Evolutionary conservation across 1,284 basidiomycete genomes (phyloP), one percentile per base, ranked within the genome.

Genomic region (Amylostereum areolatum): DNA sequence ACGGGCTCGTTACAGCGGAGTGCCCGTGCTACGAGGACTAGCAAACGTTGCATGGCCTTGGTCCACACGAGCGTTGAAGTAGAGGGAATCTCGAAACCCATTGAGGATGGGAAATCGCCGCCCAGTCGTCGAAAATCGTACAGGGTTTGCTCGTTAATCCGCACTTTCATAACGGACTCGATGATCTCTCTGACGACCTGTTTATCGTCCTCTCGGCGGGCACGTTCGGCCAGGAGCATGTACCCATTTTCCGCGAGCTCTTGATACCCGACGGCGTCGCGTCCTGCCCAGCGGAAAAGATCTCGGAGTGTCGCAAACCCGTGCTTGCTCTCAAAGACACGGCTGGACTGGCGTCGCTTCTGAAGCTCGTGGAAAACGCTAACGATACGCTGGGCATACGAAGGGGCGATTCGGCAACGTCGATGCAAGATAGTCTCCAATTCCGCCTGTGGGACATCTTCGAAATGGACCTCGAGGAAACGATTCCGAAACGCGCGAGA

Each of bases 381-480:
- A 42, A 99, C 96, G 52, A 99, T 97, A 54, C 83, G 83, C 58
- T 87, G 84, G 4, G 91, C 92, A 62, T 97, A 96, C 0, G 92
- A 92, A 0, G 93, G 94, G 1, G 95, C 91, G 52, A 97, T 97
- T 39, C 78, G 81, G 64, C 92, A 94, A 47, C 92, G 78, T 61
- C 93, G 85, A 59, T 87, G 92, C 9, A 98, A 71, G 57, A 99
- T 99, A 1, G 85, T 89, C 69, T 98, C 92, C 32, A 99, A 74
- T 66, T 99, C 97, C 11, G 77, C 77, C 65, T 96, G 90, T 0
- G 97, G 97, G 0, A 99, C 96, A 58, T 99, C 97, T 56, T 93
- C 89, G 63, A 99, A 99, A 65, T 99, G 95, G 33, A 99, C 89
- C 67, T 99, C 97, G 11, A 99, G 78, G 70, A 99, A 99, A n/a